A percentile compares a stretch with the other conserved stretches of the same genome.
These are phyloP conservation scores for Mallotus repandus DNA, from an alignment of 441 rosid genomes.

Conservation along the genomic window DNA sequence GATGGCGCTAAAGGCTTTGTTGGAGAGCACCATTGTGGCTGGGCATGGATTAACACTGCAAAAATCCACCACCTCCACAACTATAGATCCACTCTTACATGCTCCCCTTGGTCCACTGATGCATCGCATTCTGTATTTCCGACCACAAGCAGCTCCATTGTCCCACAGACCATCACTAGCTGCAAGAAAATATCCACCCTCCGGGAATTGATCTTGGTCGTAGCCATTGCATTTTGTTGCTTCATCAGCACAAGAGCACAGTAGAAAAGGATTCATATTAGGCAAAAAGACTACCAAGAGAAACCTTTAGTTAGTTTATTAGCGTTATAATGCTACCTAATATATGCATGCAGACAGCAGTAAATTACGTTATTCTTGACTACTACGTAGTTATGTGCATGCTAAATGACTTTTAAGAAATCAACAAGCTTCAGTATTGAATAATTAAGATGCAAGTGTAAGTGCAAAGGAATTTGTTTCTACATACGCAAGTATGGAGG, in stretches of 20 bases:
- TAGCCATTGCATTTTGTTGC: constrained; percentile 46
- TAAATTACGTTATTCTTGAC: no score
- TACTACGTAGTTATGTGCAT: background rate
- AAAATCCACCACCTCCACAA: constrained; percentile 45
- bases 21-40: constrained; percentile 40
- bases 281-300: no score
- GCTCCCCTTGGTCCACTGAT: constrained; percentile 41
- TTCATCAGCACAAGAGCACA: constrained; percentile 10
- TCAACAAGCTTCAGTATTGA: background rate
- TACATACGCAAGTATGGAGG: constrained; percentile 54
- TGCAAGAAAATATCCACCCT: constrained; percentile 38
- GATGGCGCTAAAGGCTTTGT: constrained; percentile 37
- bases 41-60: constrained; percentile 40
- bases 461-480: background rate
- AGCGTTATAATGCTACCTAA: no score
- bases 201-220: constrained; percentile 45
- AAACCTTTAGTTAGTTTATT: no score
- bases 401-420: background rate
- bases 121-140: constrained; percentile 41
- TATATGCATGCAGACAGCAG: no score
- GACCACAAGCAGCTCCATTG: constrained; percentile 52
- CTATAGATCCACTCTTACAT: constrained; percentile 36
- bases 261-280: background rate
- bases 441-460: background rate
- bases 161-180: constrained; percentile 57